A percentile compares a stretch with the other conserved stretches of the same genome.
These are phyloP conservation scores for Emericellopsis cladophorae DNA, from an alignment of 2,329 filamentous ascomycete species.

Conservation along the genomic window DNA sequence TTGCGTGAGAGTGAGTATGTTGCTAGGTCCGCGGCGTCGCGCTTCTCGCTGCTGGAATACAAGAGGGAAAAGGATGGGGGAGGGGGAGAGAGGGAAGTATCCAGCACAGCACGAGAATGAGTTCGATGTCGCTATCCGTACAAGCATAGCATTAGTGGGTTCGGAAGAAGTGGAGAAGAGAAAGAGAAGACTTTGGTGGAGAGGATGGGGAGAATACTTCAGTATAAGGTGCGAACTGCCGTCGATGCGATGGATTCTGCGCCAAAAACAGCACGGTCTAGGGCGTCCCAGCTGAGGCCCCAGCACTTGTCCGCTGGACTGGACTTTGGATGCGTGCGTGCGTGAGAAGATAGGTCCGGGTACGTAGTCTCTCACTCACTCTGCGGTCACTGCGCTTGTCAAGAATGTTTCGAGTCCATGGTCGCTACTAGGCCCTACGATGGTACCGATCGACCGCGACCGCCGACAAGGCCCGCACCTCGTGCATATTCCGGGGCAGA, in stretches of 20 bases:
- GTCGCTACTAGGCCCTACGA: too few species aligned
- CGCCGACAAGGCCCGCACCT: too few species aligned
- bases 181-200: constrained; percentile 8
- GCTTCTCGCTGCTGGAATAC: constrained; percentile 4
- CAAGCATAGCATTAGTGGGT: constrained; percentile 37
- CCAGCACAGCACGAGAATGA: constrained; percentile 34
- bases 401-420: too few species aligned
- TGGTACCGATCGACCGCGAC: too few species aligned
- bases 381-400: too few species aligned
- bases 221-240: constrained; percentile 11
- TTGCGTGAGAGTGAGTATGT: not conserved
- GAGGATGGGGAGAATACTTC: constrained; percentile 26
- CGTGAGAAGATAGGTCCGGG: too few species aligned
- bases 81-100: constrained; percentile 13
- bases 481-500: too few species aligned
- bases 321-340: too few species aligned
- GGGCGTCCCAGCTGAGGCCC: not conserved
- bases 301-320: too few species aligned
- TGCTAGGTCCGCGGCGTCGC: constrained; percentile 3
- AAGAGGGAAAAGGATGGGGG: constrained; percentile 12
- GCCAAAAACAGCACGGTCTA: not conserved
- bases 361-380: too few species aligned
- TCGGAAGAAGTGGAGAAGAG: constrained; percentile 20
- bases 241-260: not conserved
- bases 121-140: constrained; percentile 28